Base-by-base conservation (phyloP, 768 basidiomycete species). In the Phallus indusiatus region DNA sequence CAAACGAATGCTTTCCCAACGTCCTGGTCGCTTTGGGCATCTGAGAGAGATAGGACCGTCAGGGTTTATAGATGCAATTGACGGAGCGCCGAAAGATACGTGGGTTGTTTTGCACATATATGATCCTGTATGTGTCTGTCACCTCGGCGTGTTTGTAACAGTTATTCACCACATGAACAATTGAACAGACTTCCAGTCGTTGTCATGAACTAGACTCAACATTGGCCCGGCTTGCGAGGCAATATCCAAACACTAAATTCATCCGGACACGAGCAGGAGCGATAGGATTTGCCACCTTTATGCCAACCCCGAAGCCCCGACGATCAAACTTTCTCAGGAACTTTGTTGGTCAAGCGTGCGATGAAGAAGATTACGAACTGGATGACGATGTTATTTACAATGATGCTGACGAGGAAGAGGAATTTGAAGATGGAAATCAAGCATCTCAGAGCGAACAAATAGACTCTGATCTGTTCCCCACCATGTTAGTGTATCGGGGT, bases 101-200 rank as follows among this genome's bases (percentile, higher is more conserved):
- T 92, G 87, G 86, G 87, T 93, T 11, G 83, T 92, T n/a, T 76
- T 93, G 20, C 90, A 93, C 70, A 75, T 93, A 6, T 93, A 90
- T 66, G 86, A 90, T 64, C 76, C 88, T 53, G 90, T 90, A 70
- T 64, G 85, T 75, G 59, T 24, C 28, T 62, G 28, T 21, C 21
- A 8, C 8, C 36, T 21, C 16, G 22, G 10, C 16, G 28, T 22
- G 51, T 20, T 50, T 56, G 50, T n/a, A 55, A 36, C 16, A 47
- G 14, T 55, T 20, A 61, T n/a, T 35, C 22, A 51, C 2, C n/a
- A 8, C 21, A 18, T 61, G 28, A 2, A 6, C 28, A 9, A 14
- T 47, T 12, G 10, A 50, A 12, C 62, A 91, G 90, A 86, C 85
- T 28, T 67, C 91, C 61, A 85, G 88, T 52, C 76, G 90, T 53